Conservation (phyloP, 306 rosid species). For the Dryas octopetala region DNA sequence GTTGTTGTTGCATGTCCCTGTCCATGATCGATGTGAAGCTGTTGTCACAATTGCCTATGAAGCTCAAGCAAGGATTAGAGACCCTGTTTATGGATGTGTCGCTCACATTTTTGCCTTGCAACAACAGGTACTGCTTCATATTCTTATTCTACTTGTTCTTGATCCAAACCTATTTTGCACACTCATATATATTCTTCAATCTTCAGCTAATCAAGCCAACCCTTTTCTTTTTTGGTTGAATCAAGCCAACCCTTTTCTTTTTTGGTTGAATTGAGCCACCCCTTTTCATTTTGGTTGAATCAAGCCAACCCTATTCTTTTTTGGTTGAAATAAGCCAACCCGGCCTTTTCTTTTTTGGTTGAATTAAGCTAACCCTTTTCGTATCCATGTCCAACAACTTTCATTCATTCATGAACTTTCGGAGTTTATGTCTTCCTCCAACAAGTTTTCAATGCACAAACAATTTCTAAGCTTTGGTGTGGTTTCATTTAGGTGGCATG, state of each 20-base stretch:
- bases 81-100: slow-evolving; percentile 97
- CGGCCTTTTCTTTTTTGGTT: too few species aligned
- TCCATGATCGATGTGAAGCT: slow-evolving; percentile 84
- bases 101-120: slow-evolving; percentile 93
- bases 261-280: neutral
- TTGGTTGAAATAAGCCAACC: neutral
- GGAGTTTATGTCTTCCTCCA: too few species aligned
- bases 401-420: too few species aligned
- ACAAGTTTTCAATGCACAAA: too few species aligned
- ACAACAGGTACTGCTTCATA: slow-evolving; percentile 61
- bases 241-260: neutral
- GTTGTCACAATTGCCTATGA: slow-evolving; percentile 92
- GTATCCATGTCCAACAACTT: neutral
- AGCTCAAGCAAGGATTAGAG: slow-evolving; percentile 90
- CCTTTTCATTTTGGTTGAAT: neutral
- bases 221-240: neutral
- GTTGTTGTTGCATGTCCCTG: slow-evolving; percentile 72
- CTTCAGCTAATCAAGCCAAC: neutral
- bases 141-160: neutral
- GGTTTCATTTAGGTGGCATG: slow-evolving; percentile 62
- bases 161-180: neutral
- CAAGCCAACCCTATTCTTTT: neutral
- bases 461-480: neutral
- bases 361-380: neutral
- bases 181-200: neutral